Conservation (phyloP, 805 yeast species). For the Barnettozyma populi region DNA sequence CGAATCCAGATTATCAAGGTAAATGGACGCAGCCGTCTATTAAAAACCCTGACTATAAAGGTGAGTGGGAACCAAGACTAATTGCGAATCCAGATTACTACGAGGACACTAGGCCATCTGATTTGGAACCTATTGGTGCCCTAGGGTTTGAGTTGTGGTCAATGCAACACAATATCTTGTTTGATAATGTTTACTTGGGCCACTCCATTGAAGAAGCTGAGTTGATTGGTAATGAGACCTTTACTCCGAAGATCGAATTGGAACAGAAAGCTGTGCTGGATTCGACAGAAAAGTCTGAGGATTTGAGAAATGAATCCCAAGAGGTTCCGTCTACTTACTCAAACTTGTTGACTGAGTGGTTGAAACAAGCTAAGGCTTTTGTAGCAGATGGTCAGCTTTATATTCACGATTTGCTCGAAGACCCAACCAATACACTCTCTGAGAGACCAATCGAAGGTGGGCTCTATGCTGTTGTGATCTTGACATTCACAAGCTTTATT, state of each 20-base stretch:
- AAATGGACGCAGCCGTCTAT: slow-evolving; percentile 69
- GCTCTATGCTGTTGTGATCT: slow-evolving; percentile 38
- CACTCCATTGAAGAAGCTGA: slow-evolving; percentile 85
- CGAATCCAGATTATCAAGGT: slow-evolving; percentile 70
- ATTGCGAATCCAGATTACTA: slow-evolving; percentile 67
- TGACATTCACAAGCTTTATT: slow-evolving; percentile 35
- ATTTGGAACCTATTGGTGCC: slow-evolving; percentile 67
- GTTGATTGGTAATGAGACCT: slow-evolving; percentile 71
- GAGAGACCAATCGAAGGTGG: slow-evolving; percentile 47
- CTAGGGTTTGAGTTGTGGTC: slow-evolving; percentile 90
- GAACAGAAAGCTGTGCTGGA: slow-evolving; percentile 41
- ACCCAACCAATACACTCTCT: slow-evolving; percentile 41
- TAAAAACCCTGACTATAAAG: slow-evolving; percentile 71
- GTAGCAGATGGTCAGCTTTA: slow-evolving; percentile 26
- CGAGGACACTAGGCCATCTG: slow-evolving; percentile 52
- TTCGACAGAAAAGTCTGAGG: slow-evolving; percentile 31
- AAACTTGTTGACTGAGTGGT: not conserved
- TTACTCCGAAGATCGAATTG: slow-evolving; percentile 44
- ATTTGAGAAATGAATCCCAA: not conserved
- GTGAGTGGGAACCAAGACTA: slow-evolving; percentile 66
- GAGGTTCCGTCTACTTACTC: not conserved
- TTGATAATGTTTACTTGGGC: slow-evolving; percentile 83
- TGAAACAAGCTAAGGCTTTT: not conserved
- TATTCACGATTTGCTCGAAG: slow-evolving; percentile 34
- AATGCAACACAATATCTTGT: slow-evolving; percentile 66